Percentiles rank a stretch among this genome's conserved stretches.
phyloP scores from a whole-genome alignment of 768 basidiomycete genomes.

The Amanita subjunquillea region DNA sequence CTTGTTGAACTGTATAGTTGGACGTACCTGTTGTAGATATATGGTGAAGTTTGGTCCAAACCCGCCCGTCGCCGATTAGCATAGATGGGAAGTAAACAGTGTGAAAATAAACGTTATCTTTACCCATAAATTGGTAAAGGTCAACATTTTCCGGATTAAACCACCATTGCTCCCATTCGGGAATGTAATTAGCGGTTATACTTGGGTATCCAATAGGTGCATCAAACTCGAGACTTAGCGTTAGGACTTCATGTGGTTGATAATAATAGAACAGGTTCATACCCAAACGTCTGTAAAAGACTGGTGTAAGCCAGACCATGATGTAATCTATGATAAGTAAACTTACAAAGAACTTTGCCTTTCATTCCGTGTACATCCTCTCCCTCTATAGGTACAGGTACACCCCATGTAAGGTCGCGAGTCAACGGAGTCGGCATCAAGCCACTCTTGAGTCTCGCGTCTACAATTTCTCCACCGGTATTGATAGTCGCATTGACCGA shows the following conservation, averaged over 20 bases:
- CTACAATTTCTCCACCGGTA: conserved; percentile 77
- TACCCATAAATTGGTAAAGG: conserved; percentile 99
- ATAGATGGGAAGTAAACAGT: conserved; percentile 91
- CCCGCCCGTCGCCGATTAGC: conserved; percentile 77
- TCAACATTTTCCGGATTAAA: conserved; percentile 81
- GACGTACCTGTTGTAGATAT: conserved; percentile 84
- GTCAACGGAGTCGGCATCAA: conserved; percentile 87
- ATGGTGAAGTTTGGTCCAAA: conserved; percentile 93
- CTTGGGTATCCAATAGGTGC: conserved; percentile 95
- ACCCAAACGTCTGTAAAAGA: conserved; percentile 80
- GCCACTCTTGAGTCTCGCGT: conserved; percentile 79
- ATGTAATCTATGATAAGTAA: neutral
- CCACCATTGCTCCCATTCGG: conserved; percentile 98
- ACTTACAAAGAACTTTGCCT: conserved; percentile 91
- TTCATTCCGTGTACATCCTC: conserved; percentile 79
- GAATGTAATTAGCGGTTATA: conserved; percentile 91
- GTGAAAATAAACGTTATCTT: conserved; percentile 99
- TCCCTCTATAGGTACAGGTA: conserved; percentile 75
- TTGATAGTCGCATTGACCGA: conserved; percentile 88
- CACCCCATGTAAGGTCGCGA: conserved; percentile 92
- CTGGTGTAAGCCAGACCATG: neutral
- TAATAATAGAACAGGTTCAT: conserved; percentile 18
- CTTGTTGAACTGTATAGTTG: neutral
- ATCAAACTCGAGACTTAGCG: conserved; percentile 62
- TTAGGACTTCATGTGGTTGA: conserved; percentile 7